A percentile compares a stretch with the other conserved stretches of the same genome.
These are phyloP conservation scores for Pythium rishiriense DNA, from an alignment of 352 stramenopile species.

Conservation along the genomic window DNA sequence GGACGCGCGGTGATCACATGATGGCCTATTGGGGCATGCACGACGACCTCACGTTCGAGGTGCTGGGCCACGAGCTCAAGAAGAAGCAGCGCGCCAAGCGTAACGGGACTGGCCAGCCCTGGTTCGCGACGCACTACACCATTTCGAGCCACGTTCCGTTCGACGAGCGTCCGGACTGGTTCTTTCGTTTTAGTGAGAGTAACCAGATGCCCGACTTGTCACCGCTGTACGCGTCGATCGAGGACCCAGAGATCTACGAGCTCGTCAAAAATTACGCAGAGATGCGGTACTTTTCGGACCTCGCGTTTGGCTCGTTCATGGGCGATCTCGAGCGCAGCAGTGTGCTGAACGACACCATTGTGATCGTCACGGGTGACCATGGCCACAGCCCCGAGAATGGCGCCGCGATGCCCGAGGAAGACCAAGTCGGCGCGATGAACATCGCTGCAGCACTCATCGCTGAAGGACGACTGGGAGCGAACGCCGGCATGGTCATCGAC, in stretches of 20 bases:
- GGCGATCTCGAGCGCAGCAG: conserved; percentile 46
- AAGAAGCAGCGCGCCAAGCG: conserved; percentile 28
- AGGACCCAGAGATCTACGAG: conserved; percentile 39
- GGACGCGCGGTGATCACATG: conserved; percentile 48
- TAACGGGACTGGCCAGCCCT: conserved; percentile 33
- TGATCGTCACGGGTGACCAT: conserved; percentile 66
- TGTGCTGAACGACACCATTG: conserved; percentile 68
- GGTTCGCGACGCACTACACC: conserved; percentile 67
- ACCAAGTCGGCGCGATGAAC: conserved; percentile 46
- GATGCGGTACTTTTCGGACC: conserved; percentile 68
- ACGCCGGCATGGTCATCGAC: conserved; percentile 41
- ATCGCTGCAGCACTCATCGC: conserved; percentile 59
- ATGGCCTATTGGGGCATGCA: conserved; percentile 73
- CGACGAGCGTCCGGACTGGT: conserved; percentile 61
- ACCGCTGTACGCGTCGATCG: conserved; percentile 35
- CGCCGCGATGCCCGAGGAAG: conserved; percentile 44
- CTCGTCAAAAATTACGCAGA: conserved; percentile 59
- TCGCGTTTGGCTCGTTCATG: conserved; percentile 62
- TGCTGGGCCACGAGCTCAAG: conserved; percentile 50
- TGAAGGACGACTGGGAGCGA: conserved; percentile 42
- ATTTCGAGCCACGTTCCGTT: conserved; percentile 77
- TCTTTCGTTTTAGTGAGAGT: conserved; percentile 39
- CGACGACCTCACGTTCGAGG: conserved; percentile 64
- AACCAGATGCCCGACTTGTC: conserved; percentile 42
- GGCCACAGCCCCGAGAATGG: conserved; percentile 54